phyloP scores from a whole-genome alignment of 352 stramenopile genomes.

The Pythium monospermum region DNA sequence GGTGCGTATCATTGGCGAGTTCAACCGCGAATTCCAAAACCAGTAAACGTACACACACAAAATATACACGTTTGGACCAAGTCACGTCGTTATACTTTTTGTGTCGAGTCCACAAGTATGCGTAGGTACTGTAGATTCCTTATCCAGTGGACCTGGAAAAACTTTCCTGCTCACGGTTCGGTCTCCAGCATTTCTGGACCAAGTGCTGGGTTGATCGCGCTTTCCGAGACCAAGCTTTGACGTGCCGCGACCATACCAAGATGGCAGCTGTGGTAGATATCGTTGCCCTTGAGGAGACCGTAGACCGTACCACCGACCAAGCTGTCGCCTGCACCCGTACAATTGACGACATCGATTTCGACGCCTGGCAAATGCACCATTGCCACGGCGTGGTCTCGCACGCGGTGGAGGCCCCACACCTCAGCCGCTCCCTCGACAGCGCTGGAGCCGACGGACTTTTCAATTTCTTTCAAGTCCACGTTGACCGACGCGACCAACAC shows the following conservation, averaged over 20 bases:
- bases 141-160: neutral
- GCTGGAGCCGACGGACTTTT: constrained; percentile 21
- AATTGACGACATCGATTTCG: constrained; percentile 57
- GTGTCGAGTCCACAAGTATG: no score
- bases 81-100: no score
- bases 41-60: constrained; percentile 29
- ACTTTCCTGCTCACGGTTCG: neutral
- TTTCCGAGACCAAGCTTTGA: constrained; percentile 56
- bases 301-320: constrained; percentile 77
- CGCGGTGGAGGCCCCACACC: constrained; percentile 49
- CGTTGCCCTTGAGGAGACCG: constrained; percentile 49
- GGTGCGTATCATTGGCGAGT: constrained; percentile 49
- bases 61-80: no score
- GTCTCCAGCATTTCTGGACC: constrained; percentile 29
- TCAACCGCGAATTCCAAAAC: constrained; percentile 57
- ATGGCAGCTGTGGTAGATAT: constrained; percentile 66
- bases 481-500: constrained; percentile 68
- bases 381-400: constrained; percentile 37
- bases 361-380: constrained; percentile 65
- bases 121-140: neutral
- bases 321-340: constrained; percentile 69
- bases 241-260: constrained; percentile 72
- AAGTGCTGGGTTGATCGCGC: constrained; percentile 60
- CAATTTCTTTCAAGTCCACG: constrained; percentile 27
- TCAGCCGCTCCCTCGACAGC: constrained; percentile 42